Evolutionary conservation across 441 rosid species (phyloP).

Genomic region (Breynia disticha): DNA sequence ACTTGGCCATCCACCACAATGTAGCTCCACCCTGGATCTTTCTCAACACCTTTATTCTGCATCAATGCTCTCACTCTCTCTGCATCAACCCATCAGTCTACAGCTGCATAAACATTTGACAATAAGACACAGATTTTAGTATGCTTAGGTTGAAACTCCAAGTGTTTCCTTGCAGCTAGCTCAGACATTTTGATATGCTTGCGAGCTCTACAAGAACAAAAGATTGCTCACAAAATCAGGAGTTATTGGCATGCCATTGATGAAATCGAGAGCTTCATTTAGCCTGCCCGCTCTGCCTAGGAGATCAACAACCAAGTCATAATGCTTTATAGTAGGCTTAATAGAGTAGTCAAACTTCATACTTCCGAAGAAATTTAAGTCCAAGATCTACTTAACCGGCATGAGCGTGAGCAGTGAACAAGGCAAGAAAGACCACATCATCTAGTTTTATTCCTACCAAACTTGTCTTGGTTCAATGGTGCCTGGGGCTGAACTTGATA

Average conservation of each 20-base stretch:
- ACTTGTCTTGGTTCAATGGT: too few species aligned
- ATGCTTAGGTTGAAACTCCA: slow-evolving; percentile 47
- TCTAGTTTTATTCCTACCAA: slow-evolving; percentile 65
- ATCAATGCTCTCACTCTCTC: slow-evolving; percentile 29
- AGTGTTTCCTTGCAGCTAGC: slow-evolving; percentile 33
- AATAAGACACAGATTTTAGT: slow-evolving; percentile 41
- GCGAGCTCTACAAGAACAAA: slow-evolving; percentile 51
- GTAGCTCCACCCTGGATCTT: slow-evolving; percentile 50
- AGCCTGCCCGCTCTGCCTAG: slow-evolving; percentile 57
- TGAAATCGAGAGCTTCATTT: slow-evolving; percentile 37
- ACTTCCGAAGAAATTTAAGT: slow-evolving; percentile 46
- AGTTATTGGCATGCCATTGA: slow-evolving; percentile 40
- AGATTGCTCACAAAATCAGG: slow-evolving; percentile 49
- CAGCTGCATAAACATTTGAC: slow-evolving; percentile 40
- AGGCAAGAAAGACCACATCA: slow-evolving; percentile 46
- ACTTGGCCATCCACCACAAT: slow-evolving; percentile 41
- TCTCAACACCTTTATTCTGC: slow-evolving; percentile 24
- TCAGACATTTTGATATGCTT: slow-evolving; percentile 36
- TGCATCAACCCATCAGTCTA: slow-evolving; percentile 34
- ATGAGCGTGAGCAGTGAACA: slow-evolving; percentile 46
- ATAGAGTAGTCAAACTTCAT: slow-evolving; percentile 57
- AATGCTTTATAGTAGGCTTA: slow-evolving; percentile 55
- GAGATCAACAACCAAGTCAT: slow-evolving; percentile 41
- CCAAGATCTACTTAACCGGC: slow-evolving; percentile 46
- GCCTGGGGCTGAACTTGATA: too few species aligned